Evolutionary conservation across 352 stramenopile genomes (phyloP).

Genomic region (Phytophthora quininea): DNA sequence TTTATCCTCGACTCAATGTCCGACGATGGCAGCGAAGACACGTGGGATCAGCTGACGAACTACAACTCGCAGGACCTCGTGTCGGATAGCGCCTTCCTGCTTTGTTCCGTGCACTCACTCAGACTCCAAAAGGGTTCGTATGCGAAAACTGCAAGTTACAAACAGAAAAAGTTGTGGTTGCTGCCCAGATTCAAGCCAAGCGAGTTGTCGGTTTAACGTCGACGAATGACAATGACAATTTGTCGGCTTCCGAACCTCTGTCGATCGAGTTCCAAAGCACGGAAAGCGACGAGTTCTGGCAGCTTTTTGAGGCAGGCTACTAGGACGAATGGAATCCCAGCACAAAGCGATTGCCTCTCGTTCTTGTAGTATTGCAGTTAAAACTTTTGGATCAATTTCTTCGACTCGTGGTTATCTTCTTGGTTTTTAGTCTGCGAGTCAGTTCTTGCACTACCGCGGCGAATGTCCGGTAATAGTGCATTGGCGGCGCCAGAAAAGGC

Average conservation of each 20-base stretch:
- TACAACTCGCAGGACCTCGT: conserved; percentile 73
- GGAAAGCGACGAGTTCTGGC: conserved; percentile 70
- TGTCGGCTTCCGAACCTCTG: conserved; percentile 1
- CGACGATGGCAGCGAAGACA: conserved; percentile 4
- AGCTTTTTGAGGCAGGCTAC: conserved; percentile 64
- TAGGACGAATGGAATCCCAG: conserved; percentile 23
- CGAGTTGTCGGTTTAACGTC: conserved; percentile 2
- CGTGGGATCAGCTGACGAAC: conserved; percentile 62
- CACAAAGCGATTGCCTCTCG: not conserved
- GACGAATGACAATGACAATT: not conserved
- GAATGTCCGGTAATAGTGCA: conserved; percentile 45
- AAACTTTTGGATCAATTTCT: not conserved
- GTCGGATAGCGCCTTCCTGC: conserved; percentile 37
- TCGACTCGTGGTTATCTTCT: conserved; percentile 10
- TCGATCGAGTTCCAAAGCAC: conserved; percentile 31
- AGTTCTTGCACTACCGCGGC: conserved; percentile 16
- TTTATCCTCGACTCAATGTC: conserved; percentile 43
- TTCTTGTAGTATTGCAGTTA: conserved; percentile 16
- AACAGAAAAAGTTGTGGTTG: conserved; percentile 15
- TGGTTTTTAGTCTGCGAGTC: conserved; percentile 25
- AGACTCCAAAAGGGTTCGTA: conserved; percentile 25
- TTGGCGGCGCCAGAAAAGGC: conserved; percentile 73
- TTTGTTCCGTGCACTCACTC: conserved; percentile 22
- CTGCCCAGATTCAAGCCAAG: conserved; percentile 24
- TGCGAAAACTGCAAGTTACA: conserved; percentile 27